Evolutionary conservation across 495 filamentous ascomycete species (phyloP), one percentile per base, ranked within the genome.

Genomic region (Daldinia bambusicola): DNA sequence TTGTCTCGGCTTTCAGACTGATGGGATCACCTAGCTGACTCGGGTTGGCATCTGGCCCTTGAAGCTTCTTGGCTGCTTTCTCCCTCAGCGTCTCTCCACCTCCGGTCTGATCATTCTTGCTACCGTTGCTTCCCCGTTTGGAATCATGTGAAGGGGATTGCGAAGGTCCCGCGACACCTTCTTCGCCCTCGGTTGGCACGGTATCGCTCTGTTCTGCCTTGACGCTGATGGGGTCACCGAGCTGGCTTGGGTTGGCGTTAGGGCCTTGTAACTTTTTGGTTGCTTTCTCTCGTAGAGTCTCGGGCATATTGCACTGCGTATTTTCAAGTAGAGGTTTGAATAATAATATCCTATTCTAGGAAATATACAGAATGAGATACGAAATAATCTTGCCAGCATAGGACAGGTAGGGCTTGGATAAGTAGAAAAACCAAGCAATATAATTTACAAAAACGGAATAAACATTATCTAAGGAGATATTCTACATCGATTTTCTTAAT

Each of bases 221-320:
- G 31, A 84, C 55, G 38, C 77, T 80, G 65, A 81, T 79, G 2
- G 80, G 80, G 63, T 83, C 82, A 51, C 80, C 82, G 0, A 83
- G 75, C 53, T 79, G 77, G 62, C 77, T 80, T 12, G 80, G 81
- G 67, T 84, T 84, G 60, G 79, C 80, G 38, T 75, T 41, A 1
- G 74, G 75, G 57, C 78, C 79, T 41, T 77, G 69, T 9, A 78
- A 50, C 58, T 80, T 82, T 48, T 80, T 75, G 43, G 74, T 76
- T 13, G 80, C 78, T 50, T 75, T 78, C 45, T 78, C 73, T 61
- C 78, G 74, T 55, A 78, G 63, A 0, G 76, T 79, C 43, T 78
- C 75, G 7, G 72, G 75, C 75, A 75, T 60, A 13, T 71, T 20
- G 31, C 67, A 7, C 31, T 20, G 50, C 32, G 14, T 36, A 5